Evolutionary conservation across 495 filamentous ascomycete species (phyloP).

Genomic region (Hyaloscypha hepaticicola): DNA sequence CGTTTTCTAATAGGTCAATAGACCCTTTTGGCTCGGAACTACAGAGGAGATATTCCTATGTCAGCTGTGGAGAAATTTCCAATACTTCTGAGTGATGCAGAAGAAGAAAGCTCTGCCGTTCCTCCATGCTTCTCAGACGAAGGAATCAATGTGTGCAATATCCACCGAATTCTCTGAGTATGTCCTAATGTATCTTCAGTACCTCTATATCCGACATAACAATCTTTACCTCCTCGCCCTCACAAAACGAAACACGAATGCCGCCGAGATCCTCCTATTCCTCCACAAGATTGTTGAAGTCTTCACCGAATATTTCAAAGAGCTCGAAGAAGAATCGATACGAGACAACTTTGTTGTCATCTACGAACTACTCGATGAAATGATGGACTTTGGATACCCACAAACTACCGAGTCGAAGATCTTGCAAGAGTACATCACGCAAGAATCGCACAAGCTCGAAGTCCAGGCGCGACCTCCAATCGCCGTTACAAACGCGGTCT

Average conservation of each 20-base stretch:
- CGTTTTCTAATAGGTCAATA: slow-evolving; percentile 37
- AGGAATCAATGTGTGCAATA: slow-evolving; percentile 83
- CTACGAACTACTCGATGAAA: slow-evolving; percentile 98
- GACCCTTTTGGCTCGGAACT: slow-evolving; percentile 98
- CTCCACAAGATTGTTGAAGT: slow-evolving; percentile 98
- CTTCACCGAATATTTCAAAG: slow-evolving; percentile 99
- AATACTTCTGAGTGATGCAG: slow-evolving; percentile 92
- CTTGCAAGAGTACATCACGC: slow-evolving; percentile 98
- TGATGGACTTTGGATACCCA: slow-evolving; percentile 99
- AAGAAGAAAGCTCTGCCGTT: slow-evolving; percentile 98
- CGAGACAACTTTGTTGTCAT: slow-evolving; percentile 99
- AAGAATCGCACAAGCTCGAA: slow-evolving; percentile 98
- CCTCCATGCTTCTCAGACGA: slow-evolving; percentile 98
- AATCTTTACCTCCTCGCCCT: slow-evolving; percentile 98
- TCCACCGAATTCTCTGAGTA: not conserved
- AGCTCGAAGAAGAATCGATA: slow-evolving; percentile 98
- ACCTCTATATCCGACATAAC: slow-evolving; percentile 99
- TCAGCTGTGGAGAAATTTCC: slow-evolving; percentile 99
- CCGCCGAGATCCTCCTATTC: slow-evolving; percentile 96
- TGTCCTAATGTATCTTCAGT: slow-evolving; percentile 50
- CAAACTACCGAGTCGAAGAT: slow-evolving; percentile 99
- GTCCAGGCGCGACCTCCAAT: slow-evolving; percentile 99
- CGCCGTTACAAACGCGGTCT: slow-evolving; percentile 97
- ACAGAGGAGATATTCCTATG: slow-evolving; percentile 99
- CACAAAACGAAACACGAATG: slow-evolving; percentile 98